These are phyloP conservation scores for Thymus mandschuricus DNA, from an alignment of 257 asterid species.

Conservation along the genomic window DNA sequence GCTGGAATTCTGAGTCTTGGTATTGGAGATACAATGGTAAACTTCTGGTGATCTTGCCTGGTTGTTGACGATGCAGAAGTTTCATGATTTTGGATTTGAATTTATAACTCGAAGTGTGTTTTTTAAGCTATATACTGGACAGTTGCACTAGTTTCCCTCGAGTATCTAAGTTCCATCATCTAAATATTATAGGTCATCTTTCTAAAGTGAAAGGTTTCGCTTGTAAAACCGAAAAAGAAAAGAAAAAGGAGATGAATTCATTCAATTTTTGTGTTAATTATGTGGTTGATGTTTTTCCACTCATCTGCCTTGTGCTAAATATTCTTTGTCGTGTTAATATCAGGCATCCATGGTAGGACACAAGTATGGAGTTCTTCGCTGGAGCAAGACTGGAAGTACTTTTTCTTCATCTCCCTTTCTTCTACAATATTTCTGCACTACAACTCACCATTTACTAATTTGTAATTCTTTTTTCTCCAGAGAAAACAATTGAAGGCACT, in stretches of 20 bases:
- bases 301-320: slow-evolving; percentile 26
- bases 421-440: slow-evolving; percentile 19
- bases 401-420: slow-evolving; percentile 13
- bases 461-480: slow-evolving; percentile 41
- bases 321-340: slow-evolving; percentile 15
- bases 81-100: slow-evolving; percentile 15
- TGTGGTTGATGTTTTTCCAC: background rate
- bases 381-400: slow-evolving; percentile 94
- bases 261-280: background rate
- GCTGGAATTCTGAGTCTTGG: slow-evolving; percentile 99
- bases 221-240: background rate
- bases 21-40: slow-evolving; percentile 98
- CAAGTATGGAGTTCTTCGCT: slow-evolving; percentile 97
- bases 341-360: slow-evolving; percentile 98
- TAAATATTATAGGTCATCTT: background rate
- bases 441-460: slow-evolving; percentile 13
- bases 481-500: slow-evolving; percentile 97
- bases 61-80: slow-evolving; percentile 4
- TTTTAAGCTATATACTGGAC: background rate
- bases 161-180: background rate
- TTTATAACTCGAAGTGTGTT: slow-evolving; percentile 13
- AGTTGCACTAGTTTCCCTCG: background rate
- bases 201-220: background rate
- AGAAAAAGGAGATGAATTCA: background rate
- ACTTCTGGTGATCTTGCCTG: slow-evolving; percentile 20